Base-by-base conservation (phyloP, 495 filamentous ascomycete genomes). In the Aspergillus incahuasiensis region DNA sequence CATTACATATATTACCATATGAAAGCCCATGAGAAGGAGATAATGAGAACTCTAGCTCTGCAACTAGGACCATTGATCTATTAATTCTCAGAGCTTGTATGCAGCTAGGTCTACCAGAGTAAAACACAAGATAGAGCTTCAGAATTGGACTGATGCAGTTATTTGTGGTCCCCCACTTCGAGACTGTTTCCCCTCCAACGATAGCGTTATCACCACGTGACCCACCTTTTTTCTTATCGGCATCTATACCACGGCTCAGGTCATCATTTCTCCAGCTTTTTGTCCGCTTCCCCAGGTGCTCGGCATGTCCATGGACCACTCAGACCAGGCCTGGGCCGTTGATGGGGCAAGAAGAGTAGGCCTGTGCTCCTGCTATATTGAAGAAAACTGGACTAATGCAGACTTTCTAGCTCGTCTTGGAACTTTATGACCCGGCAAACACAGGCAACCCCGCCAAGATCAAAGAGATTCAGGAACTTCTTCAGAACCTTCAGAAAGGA, bases 401-500 rank as follows among this genome's bases (percentile, higher is more conserved):
- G 39, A 25, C 34, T 34, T 24, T 21, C 19, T 40, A 75, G 73
- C 62, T 75, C 39, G 68, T 75, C 21, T 70, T 68, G 15, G 64
- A 84, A 15, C 75, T 97, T 28, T 96, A 96, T 68, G 70, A 82
- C 58, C 88, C 90, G 40, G 84, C 82, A 43, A 72, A 74, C 59
- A 65, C 71, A 44, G 70, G 73, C 49, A 69, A 72, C 60, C 72
- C 71, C 43, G 55, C 79, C 52, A 78, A 79, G 22, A 80, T 94
- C 51, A 73, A 78, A 41, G 74, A 80, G 32, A 88, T 91, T 48
- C 86, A 96, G 59, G 82, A 88, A 24, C 80, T 83, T n/a, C 75
- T 98, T 6, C 86, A 90, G 52, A 70, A 74, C 32, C 74, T 96
- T 4, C 92, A 97, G 63, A 82, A 82, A 59, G 86, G 88, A 6